Evolutionary conservation across 1,284 basidiomycete genomes (phyloP).

Genomic region (Tylopilus sp.): DNA sequence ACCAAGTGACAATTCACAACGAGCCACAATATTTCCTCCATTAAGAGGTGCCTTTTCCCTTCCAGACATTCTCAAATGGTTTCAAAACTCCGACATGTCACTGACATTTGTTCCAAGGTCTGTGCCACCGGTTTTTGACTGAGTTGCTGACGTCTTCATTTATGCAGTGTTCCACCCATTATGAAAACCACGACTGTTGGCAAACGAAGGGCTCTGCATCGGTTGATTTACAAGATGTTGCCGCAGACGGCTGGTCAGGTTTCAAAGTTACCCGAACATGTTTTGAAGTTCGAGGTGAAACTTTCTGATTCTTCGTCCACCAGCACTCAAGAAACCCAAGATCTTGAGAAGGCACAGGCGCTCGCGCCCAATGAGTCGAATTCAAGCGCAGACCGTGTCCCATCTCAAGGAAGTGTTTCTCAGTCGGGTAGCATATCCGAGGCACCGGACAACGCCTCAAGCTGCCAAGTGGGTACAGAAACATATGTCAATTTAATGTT

Average conservation of each 20-base stretch:
- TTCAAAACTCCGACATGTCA: conserved; percentile 37
- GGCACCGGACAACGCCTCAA: background rate
- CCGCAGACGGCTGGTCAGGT: conserved; percentile 12
- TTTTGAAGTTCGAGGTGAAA: conserved; percentile 42
- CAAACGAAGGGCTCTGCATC: conserved; percentile 47
- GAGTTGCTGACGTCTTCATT: conserved; percentile 1
- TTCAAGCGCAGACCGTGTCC: background rate
- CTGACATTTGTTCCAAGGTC: conserved; percentile 59
- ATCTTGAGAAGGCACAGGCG: background rate
- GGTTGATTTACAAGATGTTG: conserved; percentile 55
- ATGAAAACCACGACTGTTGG: conserved; percentile 39
- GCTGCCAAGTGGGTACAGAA: conserved; percentile 27
- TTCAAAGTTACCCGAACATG: conserved; percentile 14
- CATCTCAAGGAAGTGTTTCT: background rate
- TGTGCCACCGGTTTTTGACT: conserved; percentile 9
- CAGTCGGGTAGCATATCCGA: background rate
- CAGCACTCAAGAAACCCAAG: background rate
- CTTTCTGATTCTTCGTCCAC: conserved; percentile 13
- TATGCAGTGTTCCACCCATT: conserved; percentile 47
- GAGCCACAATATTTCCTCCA: conserved; percentile 49
- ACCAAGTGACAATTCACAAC: conserved; percentile 35
- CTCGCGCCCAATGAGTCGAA: background rate
- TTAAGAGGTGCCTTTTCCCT: conserved; percentile 47
- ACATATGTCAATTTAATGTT: conserved; percentile 50
- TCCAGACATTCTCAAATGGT: conserved; percentile 48